Evolutionary conservation across 768 basidiomycete species (phyloP), one percentile per base, ranked within the genome.

Genomic region (Suillus hirtellus): DNA sequence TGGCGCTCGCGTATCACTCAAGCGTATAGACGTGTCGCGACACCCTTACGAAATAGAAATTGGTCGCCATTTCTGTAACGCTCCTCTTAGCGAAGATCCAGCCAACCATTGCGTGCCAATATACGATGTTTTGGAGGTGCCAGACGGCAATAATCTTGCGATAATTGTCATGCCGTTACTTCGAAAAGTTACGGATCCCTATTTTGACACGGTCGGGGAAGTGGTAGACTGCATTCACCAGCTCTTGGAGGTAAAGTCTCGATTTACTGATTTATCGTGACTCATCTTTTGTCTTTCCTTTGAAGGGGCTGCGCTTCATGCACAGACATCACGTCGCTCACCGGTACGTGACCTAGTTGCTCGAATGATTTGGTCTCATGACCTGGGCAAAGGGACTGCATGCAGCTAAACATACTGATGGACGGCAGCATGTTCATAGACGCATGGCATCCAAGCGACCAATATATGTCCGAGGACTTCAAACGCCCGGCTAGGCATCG

Each of bases 241-340:
- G 31, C 60, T 71, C 37, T 70, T 31, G 4, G 31, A 31, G 31
- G 31, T 31, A 31, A 31, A 0, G 31, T 4, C 31, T 31, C 0
- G 4, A 4, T 4, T 31, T 4, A 31, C 4, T 0, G 17, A 3
- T 19, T 43, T 3, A 1, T 63, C 9, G 35, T 47, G 10, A 44
- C 15, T 34, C 0, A 44, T n/a, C 27, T 27, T 21, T 11, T 52
- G 0, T 44, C 1, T 9, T 35, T 34, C 15, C 1, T 15, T 35
- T 38, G 12, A 50, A 78, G 78, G 76, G 77, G 0, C 60, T 80
- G 3, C 65, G 71, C 53, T 79, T 78, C 63, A 76, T 81, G 68
- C 80, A 81, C 62, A 61, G 67, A 1, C 69, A 78, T 37, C 66
- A 68, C 19, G 67, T 80, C 1, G 80, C 78, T 6, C 80, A 81